Base-by-base conservation (phyloP, 2,329 filamentous ascomycete genomes). In the Juglanconis sp. region DNA sequence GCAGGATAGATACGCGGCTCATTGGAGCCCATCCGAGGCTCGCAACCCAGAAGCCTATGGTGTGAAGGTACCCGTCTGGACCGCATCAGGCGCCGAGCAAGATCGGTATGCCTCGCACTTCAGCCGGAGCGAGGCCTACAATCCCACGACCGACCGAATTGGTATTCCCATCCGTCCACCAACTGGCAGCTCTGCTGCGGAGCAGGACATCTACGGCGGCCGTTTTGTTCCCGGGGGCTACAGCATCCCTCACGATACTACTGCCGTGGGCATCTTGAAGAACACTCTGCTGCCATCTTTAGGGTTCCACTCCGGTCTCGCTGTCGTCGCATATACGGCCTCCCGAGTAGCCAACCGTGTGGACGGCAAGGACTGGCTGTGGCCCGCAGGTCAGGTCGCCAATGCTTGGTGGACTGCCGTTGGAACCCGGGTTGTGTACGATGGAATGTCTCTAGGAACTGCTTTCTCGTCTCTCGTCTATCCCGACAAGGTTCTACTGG, bases 361-460 rank as follows among this genome's bases (percentile, higher is more conserved):
- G 9, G 84, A 87, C 59, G 73, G 78, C n/a, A 87, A 87, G 66
- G 84, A 87, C 68, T 83, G 79, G 75, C 70, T 84, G 5, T 86
- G 83, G 83, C 81, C 83, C 1, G 72, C 76, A 4, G 80, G 75
- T 2, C 81, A 81, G 65, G 78, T 86, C 9, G 69, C 76, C 59
- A 86, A 85, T 67, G 83, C 82, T 6, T 87, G 84, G 84, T 86
- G 82, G 80, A 80, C 77, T 57, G 82, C 84, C 30, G 70, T 87
- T 47, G 82, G 83, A 13, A 74, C 76, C n/a, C 79, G 78, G 5
- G 73, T 84, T 10, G 69, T 75, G 52, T 72, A 76, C 59, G 73
- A 77, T 35, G 76, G 79, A 1, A 68, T 81, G 24, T 77, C 80
- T 0, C 60, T 82, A 5, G 66, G 72, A 1, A 72, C 77, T 51